phyloP scores from a whole-genome alignment of 768 basidiomycete genomes.

The Favolaschia claudopus region DNA sequence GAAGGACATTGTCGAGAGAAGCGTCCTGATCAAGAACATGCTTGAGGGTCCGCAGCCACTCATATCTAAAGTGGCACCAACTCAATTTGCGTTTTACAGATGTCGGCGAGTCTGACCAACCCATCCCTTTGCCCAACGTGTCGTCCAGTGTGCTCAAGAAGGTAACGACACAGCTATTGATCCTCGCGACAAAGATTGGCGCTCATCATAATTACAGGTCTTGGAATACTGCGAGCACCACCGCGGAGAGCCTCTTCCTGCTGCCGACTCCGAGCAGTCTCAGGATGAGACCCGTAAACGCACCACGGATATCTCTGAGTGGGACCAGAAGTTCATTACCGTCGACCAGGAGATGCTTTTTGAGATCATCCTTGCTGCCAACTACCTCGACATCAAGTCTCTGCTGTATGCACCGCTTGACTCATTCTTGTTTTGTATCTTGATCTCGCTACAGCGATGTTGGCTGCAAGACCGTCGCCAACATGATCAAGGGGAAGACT shows the following conservation, averaged over 20 bases:
- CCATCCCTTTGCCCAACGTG: constrained; percentile 94
- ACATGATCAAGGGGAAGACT: constrained; percentile 99
- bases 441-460: constrained; percentile 72
- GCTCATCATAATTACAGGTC: constrained; percentile 65
- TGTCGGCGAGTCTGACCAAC: constrained; percentile 92
- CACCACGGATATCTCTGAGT: constrained; percentile 98
- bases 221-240: constrained; percentile 99
- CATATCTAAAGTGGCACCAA: no score
- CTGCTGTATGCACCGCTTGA: constrained; percentile 70
- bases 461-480: constrained; percentile 98
- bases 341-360: constrained; percentile 99
- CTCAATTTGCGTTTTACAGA: constrained; percentile 61
- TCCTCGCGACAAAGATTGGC: constrained; percentile 8
- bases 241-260: constrained; percentile 94
- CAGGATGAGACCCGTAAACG: constrained; percentile 96
- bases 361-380: constrained; percentile 99
- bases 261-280: constrained; percentile 77
- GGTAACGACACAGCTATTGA: constrained; percentile 51
- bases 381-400: constrained; percentile 99
- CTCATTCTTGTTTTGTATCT: not conserved
- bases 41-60: constrained; percentile 77
- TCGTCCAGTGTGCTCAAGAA: constrained; percentile 93
- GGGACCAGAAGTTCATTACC: constrained; percentile 98
- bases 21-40: constrained; percentile 99
- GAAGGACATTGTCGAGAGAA: constrained; percentile 93